Evolutionary conservation across 2,329 filamentous ascomycete species (phyloP), one percentile per base, ranked within the genome.

Genomic region (Alternaria conjuncta): DNA sequence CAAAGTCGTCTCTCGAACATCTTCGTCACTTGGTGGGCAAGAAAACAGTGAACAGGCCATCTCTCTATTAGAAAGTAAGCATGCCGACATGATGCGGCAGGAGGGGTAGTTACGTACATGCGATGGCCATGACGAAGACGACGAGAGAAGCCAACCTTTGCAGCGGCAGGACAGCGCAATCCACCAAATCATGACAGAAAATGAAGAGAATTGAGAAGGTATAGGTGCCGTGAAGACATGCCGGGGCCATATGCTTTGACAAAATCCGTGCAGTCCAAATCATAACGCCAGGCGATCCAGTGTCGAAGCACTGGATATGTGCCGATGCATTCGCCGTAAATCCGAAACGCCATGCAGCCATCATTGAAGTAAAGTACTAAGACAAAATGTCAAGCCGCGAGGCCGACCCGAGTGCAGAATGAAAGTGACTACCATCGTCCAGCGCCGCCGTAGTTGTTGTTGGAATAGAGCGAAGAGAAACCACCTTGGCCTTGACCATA

Each of bases 401-500:
- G 66, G 68, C 61, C 67, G 70, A 71, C 67, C 69, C 73, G 57
- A 73, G 74, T 78, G 72, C 72, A 70, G 71, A 73, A 71, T 75
- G 76, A 60, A 61, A 76, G 69, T 49, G 60, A 69, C 70, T 78
- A 80, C 78, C 79, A 80, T 70, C 78, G 73, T 71, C 78, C 77
- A 68, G 73, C 72, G 63, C 75, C 77, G 70, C 77, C 73, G 71
- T 78, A 78, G 72, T 83, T 85, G 79, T 88, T 88, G 80, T 87
- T 85, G 64, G 84, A 84, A 82, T 97, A 97, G 87, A 97, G 91
- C 82, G 85, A 84, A 72, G 92, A 94, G 89, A 96, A 97, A 91
- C 93, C 94, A 96, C 93, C 93, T 95, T 87, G 86, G 81, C 86
- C 86, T 83, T 97, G 91, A 84, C 92, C 92, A 85, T 96, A 97